Evolutionary conservation across 2,329 filamentous ascomycete genomes (phyloP).

Genomic region (Aspergillus luchuensis): DNA sequence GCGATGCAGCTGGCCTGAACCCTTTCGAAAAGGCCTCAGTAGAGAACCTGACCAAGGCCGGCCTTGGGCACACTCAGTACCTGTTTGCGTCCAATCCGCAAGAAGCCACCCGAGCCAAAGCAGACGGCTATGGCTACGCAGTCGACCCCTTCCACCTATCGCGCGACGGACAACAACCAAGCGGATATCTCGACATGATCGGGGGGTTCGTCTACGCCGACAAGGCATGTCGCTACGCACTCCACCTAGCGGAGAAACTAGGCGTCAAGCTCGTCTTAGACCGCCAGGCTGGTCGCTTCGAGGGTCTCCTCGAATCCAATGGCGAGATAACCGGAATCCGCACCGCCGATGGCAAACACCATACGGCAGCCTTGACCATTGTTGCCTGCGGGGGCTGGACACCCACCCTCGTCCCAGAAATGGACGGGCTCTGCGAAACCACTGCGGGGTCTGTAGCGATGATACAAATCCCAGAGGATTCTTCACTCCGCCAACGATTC

Average conservation of each 20-base stretch:
- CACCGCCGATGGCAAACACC: slow-evolving; percentile 40
- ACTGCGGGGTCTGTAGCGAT: slow-evolving; percentile 52
- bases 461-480: slow-evolving; percentile 46
- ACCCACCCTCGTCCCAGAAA: slow-evolving; percentile 43
- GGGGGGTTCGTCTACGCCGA: slow-evolving; percentile 52
- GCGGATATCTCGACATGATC: slow-evolving; percentile 50
- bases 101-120: slow-evolving; percentile 31
- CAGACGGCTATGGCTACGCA: slow-evolving; percentile 32
- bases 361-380: slow-evolving; percentile 39
- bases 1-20: slow-evolving; percentile 5
- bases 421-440: slow-evolving; percentile 50
- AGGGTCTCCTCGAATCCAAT: not conserved
- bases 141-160: slow-evolving; percentile 43
- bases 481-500: slow-evolving; percentile 45
- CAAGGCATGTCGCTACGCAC: slow-evolving; percentile 50
- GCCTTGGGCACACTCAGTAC: slow-evolving; percentile 40
- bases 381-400: slow-evolving; percentile 52
- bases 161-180: slow-evolving; percentile 23
- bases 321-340: slow-evolving; percentile 39
- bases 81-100: slow-evolving; percentile 27
- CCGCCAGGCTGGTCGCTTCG: slow-evolving; percentile 19
- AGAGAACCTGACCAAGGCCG: slow-evolving; percentile 39
- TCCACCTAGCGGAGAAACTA: slow-evolving; percentile 44
- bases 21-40: slow-evolving; percentile 43
- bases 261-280: slow-evolving; percentile 50